Percentiles rank a stretch among this genome's conserved stretches.
Conservation (phyloP, 192 early-diverging fungal species). For the Paraglomus occultum region DNA sequence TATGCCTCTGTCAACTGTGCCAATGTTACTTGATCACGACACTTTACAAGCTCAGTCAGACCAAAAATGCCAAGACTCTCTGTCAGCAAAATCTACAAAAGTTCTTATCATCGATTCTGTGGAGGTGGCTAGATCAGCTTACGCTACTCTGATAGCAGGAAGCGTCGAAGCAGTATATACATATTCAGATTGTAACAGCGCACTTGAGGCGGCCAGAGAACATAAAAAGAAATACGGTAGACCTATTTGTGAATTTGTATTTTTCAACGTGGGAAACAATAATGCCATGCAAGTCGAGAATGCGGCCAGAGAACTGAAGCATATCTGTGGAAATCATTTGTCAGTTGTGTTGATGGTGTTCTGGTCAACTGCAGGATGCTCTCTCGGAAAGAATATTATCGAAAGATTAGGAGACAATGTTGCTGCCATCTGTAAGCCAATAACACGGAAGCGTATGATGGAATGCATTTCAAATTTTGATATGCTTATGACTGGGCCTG, state of each 20-base stretch:
- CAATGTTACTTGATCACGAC: background rate
- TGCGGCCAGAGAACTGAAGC: constrained; percentile 30
- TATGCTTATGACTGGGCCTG: constrained; percentile 1
- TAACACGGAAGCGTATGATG: constrained; percentile 35
- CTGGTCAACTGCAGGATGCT: constrained; percentile 36
- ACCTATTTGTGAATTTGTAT: constrained; percentile 36
- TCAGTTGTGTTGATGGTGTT: constrained; percentile 38
- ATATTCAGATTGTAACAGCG: constrained; percentile 31
- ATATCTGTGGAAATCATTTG: constrained; percentile 28
- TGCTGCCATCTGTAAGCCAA: constrained; percentile 37
- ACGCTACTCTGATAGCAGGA: constrained; percentile 1
- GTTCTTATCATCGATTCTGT: constrained; percentile 24
- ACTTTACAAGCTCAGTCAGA: background rate
- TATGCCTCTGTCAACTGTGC: constrained; percentile 2
- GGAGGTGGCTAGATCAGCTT: background rate
- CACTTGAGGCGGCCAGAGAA: constrained; percentile 27
- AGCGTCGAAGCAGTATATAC: constrained; percentile 33
- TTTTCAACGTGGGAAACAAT: constrained; percentile 31
- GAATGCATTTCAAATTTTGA: constrained; percentile 35
- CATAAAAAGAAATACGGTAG: constrained; percentile 22
- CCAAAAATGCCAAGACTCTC: background rate
- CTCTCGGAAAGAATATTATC: constrained; percentile 36
- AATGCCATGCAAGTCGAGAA: constrained; percentile 29
- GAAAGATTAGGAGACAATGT: constrained; percentile 32
- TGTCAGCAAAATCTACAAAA: constrained; percentile 28